phyloP scores from a whole-genome alignment of 2,329 filamentous ascomycete species.

The Elsinoe perseae region DNA sequence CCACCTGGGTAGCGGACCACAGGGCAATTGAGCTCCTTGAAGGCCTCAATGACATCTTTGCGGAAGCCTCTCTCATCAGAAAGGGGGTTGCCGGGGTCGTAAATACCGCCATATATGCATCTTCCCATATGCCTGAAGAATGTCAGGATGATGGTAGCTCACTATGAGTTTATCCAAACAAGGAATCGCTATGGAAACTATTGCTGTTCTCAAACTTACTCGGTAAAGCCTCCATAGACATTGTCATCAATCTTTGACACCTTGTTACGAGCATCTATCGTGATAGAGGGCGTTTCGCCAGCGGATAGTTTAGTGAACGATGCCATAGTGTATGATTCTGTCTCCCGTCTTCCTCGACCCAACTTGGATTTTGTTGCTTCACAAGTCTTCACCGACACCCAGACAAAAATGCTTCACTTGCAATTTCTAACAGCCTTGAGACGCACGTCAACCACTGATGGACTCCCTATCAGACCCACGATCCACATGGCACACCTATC shows the following conservation, averaged over 20 bases:
- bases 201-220: slow-evolving; percentile 46
- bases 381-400: neutral
- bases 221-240: slow-evolving; percentile 77
- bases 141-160: neutral
- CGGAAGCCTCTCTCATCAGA: slow-evolving; percentile 69
- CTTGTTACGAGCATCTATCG: slow-evolving; percentile 56
- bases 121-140: slow-evolving; percentile 68
- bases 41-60: slow-evolving; percentile 65
- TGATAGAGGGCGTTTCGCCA: slow-evolving; percentile 55
- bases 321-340: slow-evolving; percentile 47
- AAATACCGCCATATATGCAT: slow-evolving; percentile 81
- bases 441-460: neutral
- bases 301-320: slow-evolving; percentile 62
- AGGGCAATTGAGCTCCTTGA: slow-evolving; percentile 66
- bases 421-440: neutral
- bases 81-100: slow-evolving; percentile 66
- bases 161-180: too few relatives aligned
- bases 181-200: too few relatives aligned
- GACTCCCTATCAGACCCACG: neutral
- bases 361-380: neutral
- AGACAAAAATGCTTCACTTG: neutral
- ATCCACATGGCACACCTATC: neutral
- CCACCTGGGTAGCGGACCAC: slow-evolving; percentile 76
- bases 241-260: slow-evolving; percentile 70
- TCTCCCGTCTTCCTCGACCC: neutral